phyloP scores from a whole-genome alignment of 192 early-diverging fungal species.

The Entomortierella chlamydospora region DNA sequence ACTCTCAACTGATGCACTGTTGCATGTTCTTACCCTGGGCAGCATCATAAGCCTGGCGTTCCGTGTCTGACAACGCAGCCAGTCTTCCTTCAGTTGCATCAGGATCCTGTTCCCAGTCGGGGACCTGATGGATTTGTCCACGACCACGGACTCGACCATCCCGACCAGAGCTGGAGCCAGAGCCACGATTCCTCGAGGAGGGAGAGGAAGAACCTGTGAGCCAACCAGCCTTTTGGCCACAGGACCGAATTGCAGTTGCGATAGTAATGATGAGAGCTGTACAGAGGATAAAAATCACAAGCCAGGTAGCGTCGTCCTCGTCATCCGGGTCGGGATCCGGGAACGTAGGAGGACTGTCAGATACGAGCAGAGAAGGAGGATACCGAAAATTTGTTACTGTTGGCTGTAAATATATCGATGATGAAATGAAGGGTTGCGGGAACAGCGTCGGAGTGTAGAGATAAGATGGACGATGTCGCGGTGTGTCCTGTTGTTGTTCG shows the following conservation, averaged over 20 bases:
- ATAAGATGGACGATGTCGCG: no score
- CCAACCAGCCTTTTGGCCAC: conserved; percentile 52
- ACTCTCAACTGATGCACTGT: no score
- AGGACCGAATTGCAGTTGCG: conserved; percentile 42
- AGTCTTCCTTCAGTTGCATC: conserved; percentile 33
- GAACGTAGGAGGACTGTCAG: background rate
- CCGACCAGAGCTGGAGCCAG: conserved; percentile 5
- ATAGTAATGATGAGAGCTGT: conserved; percentile 40
- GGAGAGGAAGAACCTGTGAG: conserved; percentile 27
- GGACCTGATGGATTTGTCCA: conserved; percentile 14
- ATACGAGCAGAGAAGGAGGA: background rate
- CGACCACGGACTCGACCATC: background rate
- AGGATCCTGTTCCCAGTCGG: conserved; percentile 21
- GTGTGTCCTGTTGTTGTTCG: no score
- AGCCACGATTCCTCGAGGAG: background rate
- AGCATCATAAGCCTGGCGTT: conserved; percentile 38
- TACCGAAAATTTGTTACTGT: background rate
- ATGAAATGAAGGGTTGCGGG: no score
- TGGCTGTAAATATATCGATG: background rate
- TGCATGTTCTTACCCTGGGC: conserved; percentile 18
- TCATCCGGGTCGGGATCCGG: conserved; percentile 18
- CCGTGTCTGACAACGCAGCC: conserved; percentile 24
- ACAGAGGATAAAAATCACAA: conserved; percentile 20
- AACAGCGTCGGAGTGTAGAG: no score
- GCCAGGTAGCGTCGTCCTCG: conserved; percentile 36